A percentile compares a stretch with the other conserved stretches of the same genome.
Evolutionary conservation across 208 protist genomes (phyloP).

Genomic region (Jaenimonas drosophilae): DNA sequence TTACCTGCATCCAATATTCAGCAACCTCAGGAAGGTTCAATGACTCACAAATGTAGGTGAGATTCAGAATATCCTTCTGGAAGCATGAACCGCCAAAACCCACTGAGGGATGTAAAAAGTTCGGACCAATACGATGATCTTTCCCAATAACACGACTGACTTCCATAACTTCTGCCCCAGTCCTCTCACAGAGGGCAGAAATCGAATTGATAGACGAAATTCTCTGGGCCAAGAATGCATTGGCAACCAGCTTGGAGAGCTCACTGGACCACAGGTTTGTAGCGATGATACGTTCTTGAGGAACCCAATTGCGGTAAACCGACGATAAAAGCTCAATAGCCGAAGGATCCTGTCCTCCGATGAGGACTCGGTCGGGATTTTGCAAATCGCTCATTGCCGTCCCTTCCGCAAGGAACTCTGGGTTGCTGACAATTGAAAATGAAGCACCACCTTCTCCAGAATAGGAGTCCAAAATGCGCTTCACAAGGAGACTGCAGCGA

Average conservation of each 20-base stretch:
- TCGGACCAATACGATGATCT: constrained; percentile 90
- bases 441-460: constrained; percentile 14
- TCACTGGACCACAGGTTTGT: constrained; percentile 96
- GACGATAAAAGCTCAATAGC: constrained; percentile 42
- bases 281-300: constrained; percentile 79
- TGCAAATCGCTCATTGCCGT: constrained; percentile 83
- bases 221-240: constrained; percentile 96
- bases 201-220: constrained; percentile 97
- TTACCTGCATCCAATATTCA: constrained; percentile 93
- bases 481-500: constrained; percentile 26
- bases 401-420: constrained; percentile 97
- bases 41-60: constrained; percentile 93
- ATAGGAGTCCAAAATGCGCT: constrained; percentile 21
- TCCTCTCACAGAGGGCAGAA: constrained; percentile 88
- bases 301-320: constrained; percentile 91
- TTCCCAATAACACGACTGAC: constrained; percentile 64
- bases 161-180: constrained; percentile 80
- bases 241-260: constrained; percentile 96
- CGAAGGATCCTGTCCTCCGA: constrained; percentile 78
- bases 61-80: constrained; percentile 97
- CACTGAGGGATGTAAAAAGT: constrained; percentile 91
- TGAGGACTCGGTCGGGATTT: constrained; percentile 94
- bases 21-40: constrained; percentile 90
- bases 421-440: constrained; percentile 95
- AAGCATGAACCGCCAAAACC: constrained; percentile 95